phyloP scores from a whole-genome alignment of 805 yeast genomes.

The Teunomyces pallodes region DNA sequence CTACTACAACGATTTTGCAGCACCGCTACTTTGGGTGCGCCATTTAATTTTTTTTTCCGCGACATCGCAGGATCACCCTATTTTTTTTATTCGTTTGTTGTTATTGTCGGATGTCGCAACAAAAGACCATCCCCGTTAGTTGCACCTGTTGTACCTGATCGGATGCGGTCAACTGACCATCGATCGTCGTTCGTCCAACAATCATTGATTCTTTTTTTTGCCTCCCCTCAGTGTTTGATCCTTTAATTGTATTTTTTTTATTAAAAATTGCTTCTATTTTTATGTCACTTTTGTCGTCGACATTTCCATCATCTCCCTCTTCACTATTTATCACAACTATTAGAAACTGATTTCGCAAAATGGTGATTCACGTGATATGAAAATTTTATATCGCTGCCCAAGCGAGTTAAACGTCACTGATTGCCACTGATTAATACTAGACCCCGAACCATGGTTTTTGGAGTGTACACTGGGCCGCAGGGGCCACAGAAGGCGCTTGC shows the following conservation, averaged over 20 bases:
- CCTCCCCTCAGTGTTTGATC: too few relatives aligned
- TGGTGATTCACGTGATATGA: background rate
- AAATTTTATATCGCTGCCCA: background rate
- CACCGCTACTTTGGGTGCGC: background rate
- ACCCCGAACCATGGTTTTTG: slow-evolving; percentile 23
- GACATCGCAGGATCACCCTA: background rate
- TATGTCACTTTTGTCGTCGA: too few relatives aligned
- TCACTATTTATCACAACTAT: too few relatives aligned
- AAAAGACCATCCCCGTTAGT: too few relatives aligned
- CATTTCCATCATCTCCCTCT: too few relatives aligned
- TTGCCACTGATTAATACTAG: slow-evolving; percentile 1
- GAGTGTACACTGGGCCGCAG: slow-evolving; percentile 37
- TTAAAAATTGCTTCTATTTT: too few relatives aligned
- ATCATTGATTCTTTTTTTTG: too few relatives aligned
- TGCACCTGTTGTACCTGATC: too few relatives aligned
- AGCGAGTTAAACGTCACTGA: background rate
- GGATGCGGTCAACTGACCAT: too few relatives aligned
- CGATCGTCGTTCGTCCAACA: too few relatives aligned
- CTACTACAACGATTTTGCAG: background rate
- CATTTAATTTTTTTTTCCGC: background rate
- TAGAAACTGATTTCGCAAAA: too few relatives aligned
- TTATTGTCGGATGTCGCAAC: background rate
- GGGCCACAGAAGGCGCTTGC: slow-evolving; percentile 47
- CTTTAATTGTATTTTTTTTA: too few relatives aligned
- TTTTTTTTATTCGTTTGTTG: background rate